These are phyloP conservation scores for Penicillium lividum DNA, from an alignment of 495 filamentous ascomycete genomes.

Conservation along the genomic window DNA sequence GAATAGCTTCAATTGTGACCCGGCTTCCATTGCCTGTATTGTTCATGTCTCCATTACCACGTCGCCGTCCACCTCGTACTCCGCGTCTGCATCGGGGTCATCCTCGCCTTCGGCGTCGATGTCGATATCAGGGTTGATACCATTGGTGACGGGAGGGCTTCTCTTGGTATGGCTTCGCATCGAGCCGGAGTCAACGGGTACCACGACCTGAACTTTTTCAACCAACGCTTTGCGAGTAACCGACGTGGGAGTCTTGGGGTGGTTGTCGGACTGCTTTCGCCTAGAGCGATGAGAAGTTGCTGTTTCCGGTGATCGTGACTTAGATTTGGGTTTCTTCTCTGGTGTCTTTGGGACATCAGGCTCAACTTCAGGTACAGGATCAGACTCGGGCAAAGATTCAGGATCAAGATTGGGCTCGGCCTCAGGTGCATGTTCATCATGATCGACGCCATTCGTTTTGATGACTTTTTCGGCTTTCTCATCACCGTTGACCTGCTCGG, in stretches of 20 bases:
- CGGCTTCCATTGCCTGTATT: slow-evolving; percentile 1
- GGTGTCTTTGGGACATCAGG: slow-evolving; percentile 20
- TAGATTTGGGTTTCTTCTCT: slow-evolving; percentile 17
- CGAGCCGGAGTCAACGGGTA: slow-evolving; percentile 29
- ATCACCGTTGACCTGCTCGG: neutral
- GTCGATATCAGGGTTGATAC: slow-evolving; percentile 26
- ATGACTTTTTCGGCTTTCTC: slow-evolving; percentile 1
- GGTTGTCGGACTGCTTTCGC: slow-evolving; percentile 14
- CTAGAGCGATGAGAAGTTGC: slow-evolving; percentile 26
- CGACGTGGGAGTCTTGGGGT: slow-evolving; percentile 31
- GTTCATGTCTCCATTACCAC: slow-evolving; percentile 41
- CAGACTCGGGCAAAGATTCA: slow-evolving; percentile 9
- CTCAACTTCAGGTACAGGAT: slow-evolving; percentile 8
- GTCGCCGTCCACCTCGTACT: slow-evolving; percentile 41
- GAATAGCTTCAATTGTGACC: neutral
- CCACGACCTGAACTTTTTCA: slow-evolving; percentile 41
- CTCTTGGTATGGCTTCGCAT: slow-evolving; percentile 15
- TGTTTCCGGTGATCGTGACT: slow-evolving; percentile 21
- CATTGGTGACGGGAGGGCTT: slow-evolving; percentile 18
- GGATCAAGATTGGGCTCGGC: slow-evolving; percentile 11
- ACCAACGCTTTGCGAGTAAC: slow-evolving; percentile 41
- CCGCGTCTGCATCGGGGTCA: slow-evolving; percentile 31
- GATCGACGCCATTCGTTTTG: slow-evolving; percentile 25
- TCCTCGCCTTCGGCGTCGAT: slow-evolving; percentile 33
- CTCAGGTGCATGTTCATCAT: neutral